These are phyloP conservation scores for Cetraspora pellucida DNA, from an alignment of 192 early-diverging fungal species.

Conservation along the genomic window DNA sequence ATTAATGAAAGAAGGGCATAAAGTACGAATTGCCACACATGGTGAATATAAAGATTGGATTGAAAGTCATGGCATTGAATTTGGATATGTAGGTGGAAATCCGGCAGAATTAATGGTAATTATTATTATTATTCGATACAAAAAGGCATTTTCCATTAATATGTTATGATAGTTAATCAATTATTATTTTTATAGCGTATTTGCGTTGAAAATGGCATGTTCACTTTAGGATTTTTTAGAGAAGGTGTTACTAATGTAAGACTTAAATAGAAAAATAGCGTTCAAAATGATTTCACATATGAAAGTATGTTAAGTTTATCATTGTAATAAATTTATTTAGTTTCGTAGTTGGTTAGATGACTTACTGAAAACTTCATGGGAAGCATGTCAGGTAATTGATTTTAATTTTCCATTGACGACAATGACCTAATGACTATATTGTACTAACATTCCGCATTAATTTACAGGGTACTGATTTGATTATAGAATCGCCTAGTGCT, in stretches of 20 bases:
- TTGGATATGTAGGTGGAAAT: constrained; percentile 66
- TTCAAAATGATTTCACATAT: background rate
- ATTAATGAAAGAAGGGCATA: constrained; percentile 63
- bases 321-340: constrained; percentile 31
- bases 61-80: constrained; percentile 67
- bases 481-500: constrained; percentile 71
- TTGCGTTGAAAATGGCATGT: constrained; percentile 72
- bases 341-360: constrained; percentile 69
- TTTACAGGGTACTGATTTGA: constrained; percentile 54
- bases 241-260: constrained; percentile 54
- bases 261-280: background rate
- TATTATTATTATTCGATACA: background rate
- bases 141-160: background rate
- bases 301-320: background rate
- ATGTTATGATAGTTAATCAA: background rate
- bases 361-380: constrained; percentile 57
- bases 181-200: constrained; percentile 41
- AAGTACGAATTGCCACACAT: constrained; percentile 69
- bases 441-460: too few species aligned
- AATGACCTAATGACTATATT: too few species aligned
- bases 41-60: constrained; percentile 68
- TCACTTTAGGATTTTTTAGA: constrained; percentile 62
- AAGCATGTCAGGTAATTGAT: constrained; percentile 48
- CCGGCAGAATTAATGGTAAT: constrained; percentile 61
- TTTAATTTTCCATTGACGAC: too few species aligned